Conservation (phyloP, 169 alveolate genomes). For the Cryptosporidium viatorum region DNA sequence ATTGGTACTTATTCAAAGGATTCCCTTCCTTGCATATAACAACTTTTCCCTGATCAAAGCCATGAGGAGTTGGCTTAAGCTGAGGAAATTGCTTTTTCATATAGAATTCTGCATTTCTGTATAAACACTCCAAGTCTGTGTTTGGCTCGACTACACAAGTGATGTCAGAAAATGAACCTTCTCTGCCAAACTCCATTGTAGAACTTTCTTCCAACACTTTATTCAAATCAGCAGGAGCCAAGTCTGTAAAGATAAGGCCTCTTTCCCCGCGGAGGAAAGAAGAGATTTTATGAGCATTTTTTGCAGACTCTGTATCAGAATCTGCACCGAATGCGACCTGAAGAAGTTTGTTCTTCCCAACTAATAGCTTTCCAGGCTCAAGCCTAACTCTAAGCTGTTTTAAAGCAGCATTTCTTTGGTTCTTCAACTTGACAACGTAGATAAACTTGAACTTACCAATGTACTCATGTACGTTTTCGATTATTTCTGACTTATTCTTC, state of each 20-base stretch:
- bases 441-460: constrained; percentile 60
- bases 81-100: constrained; percentile 54
- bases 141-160: constrained; percentile 41
- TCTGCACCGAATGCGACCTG: constrained; percentile 82
- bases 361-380: constrained; percentile 78
- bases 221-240: constrained; percentile 30
- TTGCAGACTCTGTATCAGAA: constrained; percentile 78
- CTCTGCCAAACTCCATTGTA: constrained; percentile 58
- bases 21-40: constrained; percentile 29
- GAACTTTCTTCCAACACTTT: constrained; percentile 29
- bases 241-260: constrained; percentile 51
- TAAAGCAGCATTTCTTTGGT: constrained; percentile 82
- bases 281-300: constrained; percentile 79
- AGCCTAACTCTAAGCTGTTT: constrained; percentile 77
- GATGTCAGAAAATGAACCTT: constrained; percentile 56
- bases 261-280: constrained; percentile 49
- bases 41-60: neutral
- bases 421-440: constrained; percentile 77
- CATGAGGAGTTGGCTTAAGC: constrained; percentile 9
- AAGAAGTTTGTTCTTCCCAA: constrained; percentile 83
- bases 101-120: constrained; percentile 31
- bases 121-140: neutral
- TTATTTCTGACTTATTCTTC: constrained; percentile 49
- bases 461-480: constrained; percentile 49
- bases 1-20: constrained; percentile 44